Evolutionary conservation across 164 flowering plant genomes (phyloP), one percentile per base, ranked within the genome.

Genomic region (Stephania japonica): DNA sequence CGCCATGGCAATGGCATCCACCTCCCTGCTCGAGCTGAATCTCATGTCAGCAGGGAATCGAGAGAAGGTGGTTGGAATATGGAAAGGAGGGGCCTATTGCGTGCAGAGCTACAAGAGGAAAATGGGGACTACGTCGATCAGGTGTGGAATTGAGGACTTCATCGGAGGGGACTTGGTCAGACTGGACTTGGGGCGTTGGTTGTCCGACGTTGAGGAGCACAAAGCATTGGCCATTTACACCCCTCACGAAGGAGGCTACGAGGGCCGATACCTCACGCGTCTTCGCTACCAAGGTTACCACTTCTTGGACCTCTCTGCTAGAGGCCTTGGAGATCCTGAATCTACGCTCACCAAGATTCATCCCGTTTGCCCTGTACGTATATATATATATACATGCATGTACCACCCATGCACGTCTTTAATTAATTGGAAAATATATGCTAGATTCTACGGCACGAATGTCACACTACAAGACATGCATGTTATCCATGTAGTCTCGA

Each of bases 291-390:
- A 68, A 26, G 76, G 76, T 26, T 74, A 74, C 59, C 50, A 74
- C 4, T 88, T 89, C 78, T 86, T 88, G 18, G 91, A 89, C 84
- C 84, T 90, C 71, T 69, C 89, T 1, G 95, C 92, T n/a, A 88
- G 92, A 10, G 90, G 96, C 26, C 88, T 90, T 0, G 95, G 95
- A 38, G 95, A 90, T 76, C 91, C 91, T 24, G 95, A 89, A 75
- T 83, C 92, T 47, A 90, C 95, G 13, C 90, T 90, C 42, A 83
- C 85, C 68, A 86, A 90, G 74, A 71, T 86, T 66, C 90, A 89
- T 78, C 90, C 91, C 11, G 91, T 90, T 77, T 90, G 92, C 80
- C 95, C 92, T 18, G 95, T 90, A 21, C 75, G 90, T 65, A 32
- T 4, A n/a, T n/a, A n/a, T n/a, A n/a, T n/a, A n/a, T n/a, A n/a